These are phyloP conservation scores for Fusarium penzigii DNA, from an alignment of 2,329 filamentous ascomycete species.

Conservation along the genomic window DNA sequence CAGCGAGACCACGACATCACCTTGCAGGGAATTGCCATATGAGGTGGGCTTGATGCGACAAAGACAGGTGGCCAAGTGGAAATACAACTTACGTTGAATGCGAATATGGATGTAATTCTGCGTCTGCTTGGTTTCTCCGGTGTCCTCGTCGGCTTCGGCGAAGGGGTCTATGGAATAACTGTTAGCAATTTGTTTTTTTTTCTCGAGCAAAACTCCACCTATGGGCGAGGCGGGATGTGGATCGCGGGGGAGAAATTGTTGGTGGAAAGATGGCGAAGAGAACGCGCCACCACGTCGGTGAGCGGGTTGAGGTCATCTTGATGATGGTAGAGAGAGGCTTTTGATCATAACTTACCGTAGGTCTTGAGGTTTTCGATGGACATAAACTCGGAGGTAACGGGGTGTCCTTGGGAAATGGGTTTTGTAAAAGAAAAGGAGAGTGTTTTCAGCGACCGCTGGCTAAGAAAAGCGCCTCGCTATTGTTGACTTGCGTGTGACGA, in stretches of 20 bases:
- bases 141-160: constrained; percentile 99
- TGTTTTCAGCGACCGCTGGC: constrained; percentile 53
- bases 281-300: no score
- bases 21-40: constrained; percentile 16
- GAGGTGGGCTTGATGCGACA: constrained; percentile 6
- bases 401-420: constrained; percentile 57
- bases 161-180: constrained; percentile 78
- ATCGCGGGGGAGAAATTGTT: constrained; percentile 14
- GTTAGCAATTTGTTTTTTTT: constrained; percentile 4
- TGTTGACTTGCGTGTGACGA: constrained; percentile 13
- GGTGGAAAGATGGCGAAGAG: constrained; percentile 21
- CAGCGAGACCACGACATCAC: constrained; percentile 4
- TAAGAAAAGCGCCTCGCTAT: constrained; percentile 48
- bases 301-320: no score
- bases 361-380: constrained; percentile 99
- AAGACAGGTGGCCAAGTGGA: constrained; percentile 3
- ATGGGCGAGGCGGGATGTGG: no score
- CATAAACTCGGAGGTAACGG: constrained; percentile 83
- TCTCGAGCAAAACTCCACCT: constrained; percentile 1
- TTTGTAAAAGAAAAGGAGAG: constrained; percentile 38
- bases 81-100: constrained; percentile 80
- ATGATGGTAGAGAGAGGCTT: not conserved
- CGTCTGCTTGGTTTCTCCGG: constrained; percentile 90
- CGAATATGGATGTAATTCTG: constrained; percentile 99
- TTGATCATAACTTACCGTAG: constrained; percentile 67